Evolutionary conservation across 768 basidiomycete species (phyloP).

Genomic region (Glaciozyma martinii): DNA sequence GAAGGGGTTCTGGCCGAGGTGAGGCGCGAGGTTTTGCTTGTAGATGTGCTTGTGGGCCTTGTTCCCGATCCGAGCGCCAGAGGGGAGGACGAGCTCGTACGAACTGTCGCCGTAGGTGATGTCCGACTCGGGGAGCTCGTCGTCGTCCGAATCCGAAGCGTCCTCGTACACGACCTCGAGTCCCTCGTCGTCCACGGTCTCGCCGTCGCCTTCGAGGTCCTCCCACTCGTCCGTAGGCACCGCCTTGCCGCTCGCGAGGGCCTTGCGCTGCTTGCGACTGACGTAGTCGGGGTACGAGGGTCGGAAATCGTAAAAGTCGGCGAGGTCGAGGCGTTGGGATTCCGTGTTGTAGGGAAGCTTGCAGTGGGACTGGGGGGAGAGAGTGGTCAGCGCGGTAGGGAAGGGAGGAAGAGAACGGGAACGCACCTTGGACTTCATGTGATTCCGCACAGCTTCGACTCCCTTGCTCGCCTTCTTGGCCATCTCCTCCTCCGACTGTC

Average conservation of each 20-base stretch:
- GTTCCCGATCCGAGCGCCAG: slow-evolving; percentile 85
- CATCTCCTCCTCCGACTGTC: slow-evolving; percentile 65
- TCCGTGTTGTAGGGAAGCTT: slow-evolving; percentile 85
- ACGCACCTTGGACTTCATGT: slow-evolving; percentile 79
- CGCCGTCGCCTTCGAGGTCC: slow-evolving; percentile 40
- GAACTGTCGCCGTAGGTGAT: slow-evolving; percentile 69
- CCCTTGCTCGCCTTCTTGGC: slow-evolving; percentile 60
- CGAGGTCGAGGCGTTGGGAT: slow-evolving; percentile 69
- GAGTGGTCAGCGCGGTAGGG: not conserved
- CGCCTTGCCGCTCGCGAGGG: slow-evolving; percentile 31
- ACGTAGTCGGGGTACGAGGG: slow-evolving; percentile 60
- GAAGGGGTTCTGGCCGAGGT: slow-evolving; percentile 29
- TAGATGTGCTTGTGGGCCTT: slow-evolving; percentile 79
- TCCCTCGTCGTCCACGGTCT: slow-evolving; percentile 30
- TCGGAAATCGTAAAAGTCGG: slow-evolving; percentile 89
- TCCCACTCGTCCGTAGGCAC: slow-evolving; percentile 38
- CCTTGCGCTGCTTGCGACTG: slow-evolving; percentile 33
- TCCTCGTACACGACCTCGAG: slow-evolving; percentile 44
- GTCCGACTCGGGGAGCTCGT: slow-evolving; percentile 44
- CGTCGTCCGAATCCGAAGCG: slow-evolving; percentile 37
- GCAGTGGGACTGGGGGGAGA: slow-evolving; percentile 56
- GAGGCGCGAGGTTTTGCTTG: slow-evolving; percentile 51
- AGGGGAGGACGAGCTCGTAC: slow-evolving; percentile 84
- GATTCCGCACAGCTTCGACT: slow-evolving; percentile 79
- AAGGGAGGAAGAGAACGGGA: not conserved